A percentile compares a stretch with the other conserved stretches of the same genome.
Evolutionary conservation across 2,329 filamentous ascomycete genomes (phyloP).

Genomic region (Pseudopithomyces maydicus): DNA sequence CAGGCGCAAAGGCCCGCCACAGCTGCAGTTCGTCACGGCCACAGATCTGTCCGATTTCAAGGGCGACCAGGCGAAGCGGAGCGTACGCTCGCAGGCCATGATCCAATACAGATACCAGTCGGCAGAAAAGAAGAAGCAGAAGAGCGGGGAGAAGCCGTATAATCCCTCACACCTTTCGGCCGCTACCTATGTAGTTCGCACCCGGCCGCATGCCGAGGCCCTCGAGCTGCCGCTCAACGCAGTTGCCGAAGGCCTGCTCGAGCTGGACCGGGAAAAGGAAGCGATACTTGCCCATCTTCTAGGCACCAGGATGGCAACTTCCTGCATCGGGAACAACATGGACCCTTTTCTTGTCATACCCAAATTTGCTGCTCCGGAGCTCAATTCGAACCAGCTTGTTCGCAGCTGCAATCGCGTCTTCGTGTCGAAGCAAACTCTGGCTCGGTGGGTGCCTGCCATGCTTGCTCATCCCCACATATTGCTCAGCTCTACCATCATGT

Average conservation of each 20-base stretch:
- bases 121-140: slow-evolving; percentile 17
- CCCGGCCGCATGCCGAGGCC: background rate
- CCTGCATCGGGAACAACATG: slow-evolving; percentile 21
- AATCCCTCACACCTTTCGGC: background rate
- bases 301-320: slow-evolving; percentile 14
- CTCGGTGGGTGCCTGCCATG: slow-evolving; percentile 34
- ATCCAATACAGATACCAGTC: slow-evolving; percentile 32
- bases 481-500: slow-evolving; percentile 29
- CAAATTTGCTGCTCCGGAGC: slow-evolving; percentile 21
- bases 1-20: slow-evolving; percentile 32
- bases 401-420: slow-evolving; percentile 30
- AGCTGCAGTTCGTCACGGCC: slow-evolving; percentile 38
- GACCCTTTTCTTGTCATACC: slow-evolving; percentile 31
- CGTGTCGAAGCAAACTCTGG: slow-evolving; percentile 21
- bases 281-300: slow-evolving; percentile 20
- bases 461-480: slow-evolving; percentile 30
- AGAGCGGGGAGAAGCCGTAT: background rate
- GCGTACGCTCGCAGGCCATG: slow-evolving; percentile 42
- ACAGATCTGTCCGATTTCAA: slow-evolving; percentile 40
- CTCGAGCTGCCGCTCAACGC: slow-evolving; percentile 6
- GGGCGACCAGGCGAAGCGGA: slow-evolving; percentile 28
- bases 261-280: slow-evolving; percentile 25
- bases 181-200: slow-evolving; percentile 9
- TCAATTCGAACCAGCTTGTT: slow-evolving; percentile 21
- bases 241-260: slow-evolving; percentile 10